Evolutionary conservation across 1,284 basidiomycete genomes (phyloP).

Genomic region (Crepidotus sp.): DNA sequence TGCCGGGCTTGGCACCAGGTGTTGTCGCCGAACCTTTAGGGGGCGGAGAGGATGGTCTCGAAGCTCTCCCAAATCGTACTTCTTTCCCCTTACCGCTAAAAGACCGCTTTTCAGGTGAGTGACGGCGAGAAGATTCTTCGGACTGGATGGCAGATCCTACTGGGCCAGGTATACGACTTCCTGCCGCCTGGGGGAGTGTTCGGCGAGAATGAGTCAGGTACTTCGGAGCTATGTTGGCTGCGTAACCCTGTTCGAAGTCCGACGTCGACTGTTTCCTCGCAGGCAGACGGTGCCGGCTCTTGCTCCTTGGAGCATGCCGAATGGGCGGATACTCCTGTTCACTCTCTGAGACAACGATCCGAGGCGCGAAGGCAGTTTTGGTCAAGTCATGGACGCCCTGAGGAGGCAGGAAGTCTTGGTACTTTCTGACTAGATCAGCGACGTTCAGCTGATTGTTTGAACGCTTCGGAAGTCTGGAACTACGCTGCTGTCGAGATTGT

Average conservation of each 20-base stretch:
- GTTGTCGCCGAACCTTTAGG: conserved; percentile 21
- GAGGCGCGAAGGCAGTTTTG: conserved; percentile 56
- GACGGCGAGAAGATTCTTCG: conserved; percentile 48
- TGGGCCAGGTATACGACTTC: conserved; percentile 47
- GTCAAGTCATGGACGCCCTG: conserved; percentile 62
- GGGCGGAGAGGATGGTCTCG: conserved; percentile 39
- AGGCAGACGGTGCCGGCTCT: conserved; percentile 38
- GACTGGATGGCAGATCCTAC: conserved; percentile 44
- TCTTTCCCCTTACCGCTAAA: conserved; percentile 30
- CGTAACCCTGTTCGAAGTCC: conserved; percentile 84
- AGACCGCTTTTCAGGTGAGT: conserved; percentile 64
- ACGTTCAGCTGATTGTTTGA: conserved; percentile 54
- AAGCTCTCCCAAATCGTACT: conserved; percentile 32
- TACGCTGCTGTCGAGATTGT: conserved; percentile 20
- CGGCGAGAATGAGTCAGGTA: conserved; percentile 49
- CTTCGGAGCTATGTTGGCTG: conserved; percentile 74
- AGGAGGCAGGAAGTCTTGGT: conserved; percentile 69
- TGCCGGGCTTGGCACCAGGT: conserved; percentile 24
- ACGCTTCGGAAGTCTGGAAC: conserved; percentile 68
- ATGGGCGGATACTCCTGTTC: conserved; percentile 51
- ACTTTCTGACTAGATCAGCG: conserved; percentile 78
- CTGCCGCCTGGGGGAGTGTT: conserved; percentile 26
- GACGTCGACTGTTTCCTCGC: conserved; percentile 58
- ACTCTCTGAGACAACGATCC: conserved; percentile 53
- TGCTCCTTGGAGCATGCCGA: conserved; percentile 35